Evolutionary conservation across 768 basidiomycete genomes (phyloP), one percentile per base, ranked within the genome.

Genomic region (Clathrus columnatus): DNA sequence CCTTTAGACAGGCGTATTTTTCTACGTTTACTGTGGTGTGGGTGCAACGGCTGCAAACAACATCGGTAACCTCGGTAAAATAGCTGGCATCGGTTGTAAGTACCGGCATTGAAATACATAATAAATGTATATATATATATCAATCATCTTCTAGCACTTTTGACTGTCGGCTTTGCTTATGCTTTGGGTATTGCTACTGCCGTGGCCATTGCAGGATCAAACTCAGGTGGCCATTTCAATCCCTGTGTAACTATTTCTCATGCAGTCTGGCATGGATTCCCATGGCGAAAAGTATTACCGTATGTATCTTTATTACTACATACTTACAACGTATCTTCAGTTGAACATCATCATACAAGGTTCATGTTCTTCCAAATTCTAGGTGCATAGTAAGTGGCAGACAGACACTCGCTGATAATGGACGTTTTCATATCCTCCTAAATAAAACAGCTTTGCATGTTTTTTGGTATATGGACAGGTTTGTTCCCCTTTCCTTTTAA

Each of bases 201-300:
- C 0, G 63, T 85, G 50, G 64, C 67, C 7, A 66, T 82, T 24
- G 82, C 77, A 50, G 68, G 67, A 4, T 64, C 75, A 17, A 75
- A 82, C 0, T 84, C 81, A 11, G 81, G 80, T 10, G 78, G 82
- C 20, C 84, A 86, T 61, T 80, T 86, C 64, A 82, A 74, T 52
- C 88, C 87, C 1, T 75, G 77, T 14, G 58, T 56, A 36, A 61
- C 47, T 17, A 59, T 59, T 56, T 50, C 62, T 7, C 64, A 63
- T 41, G 56, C 48, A 45, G 8, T 61, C 7, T 68, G 60, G 62
- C 60, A 61, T 53, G 61, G 65, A 17, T 65, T 68, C 56, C 63
- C 64, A 0, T 36, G 57, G 44, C 52, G 58, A 23, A 67, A 67
- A 45, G 58, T 63, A 43, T 59, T 69, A 30, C 27, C 17, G 54